phyloP scores from a whole-genome alignment of 441 rosid species.

The Populus tomentosa region DNA sequence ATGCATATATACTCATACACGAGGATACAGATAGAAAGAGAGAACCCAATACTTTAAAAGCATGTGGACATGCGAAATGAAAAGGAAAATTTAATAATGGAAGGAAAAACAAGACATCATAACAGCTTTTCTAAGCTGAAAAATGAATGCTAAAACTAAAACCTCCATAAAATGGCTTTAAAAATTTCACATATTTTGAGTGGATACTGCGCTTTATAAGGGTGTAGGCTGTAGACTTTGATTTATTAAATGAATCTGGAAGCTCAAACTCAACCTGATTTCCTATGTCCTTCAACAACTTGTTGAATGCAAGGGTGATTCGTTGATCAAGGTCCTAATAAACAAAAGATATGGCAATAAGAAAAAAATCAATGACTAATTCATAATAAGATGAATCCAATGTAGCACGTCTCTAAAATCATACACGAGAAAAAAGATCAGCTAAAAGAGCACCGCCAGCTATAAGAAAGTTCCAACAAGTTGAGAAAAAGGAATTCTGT shows the following conservation, averaged over 20 bases:
- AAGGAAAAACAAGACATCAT: neutral
- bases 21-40: neutral
- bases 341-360: slow-evolving; percentile 9
- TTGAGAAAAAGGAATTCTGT: too few relatives aligned
- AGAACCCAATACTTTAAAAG: neutral
- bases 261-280: slow-evolving; percentile 70
- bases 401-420: neutral
- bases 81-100: neutral
- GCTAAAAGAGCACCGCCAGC: neutral
- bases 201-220: slow-evolving; percentile 89
- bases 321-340: slow-evolving; percentile 46
- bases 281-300: slow-evolving; percentile 61
- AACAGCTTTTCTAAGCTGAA: neutral
- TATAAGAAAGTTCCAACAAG: neutral
- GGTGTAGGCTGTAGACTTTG: slow-evolving; percentile 57
- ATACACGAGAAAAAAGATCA: neutral
- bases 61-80: neutral
- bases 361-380: neutral
- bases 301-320: slow-evolving; percentile 53
- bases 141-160: neutral
- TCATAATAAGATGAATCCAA: neutral
- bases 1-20: neutral
- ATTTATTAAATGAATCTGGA: slow-evolving; percentile 73
- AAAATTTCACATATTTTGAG: neutral
- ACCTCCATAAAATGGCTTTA: neutral